These are phyloP conservation scores for Orobanche coerulescens DNA, from an alignment of 257 asterid genomes.

Conservation along the genomic window DNA sequence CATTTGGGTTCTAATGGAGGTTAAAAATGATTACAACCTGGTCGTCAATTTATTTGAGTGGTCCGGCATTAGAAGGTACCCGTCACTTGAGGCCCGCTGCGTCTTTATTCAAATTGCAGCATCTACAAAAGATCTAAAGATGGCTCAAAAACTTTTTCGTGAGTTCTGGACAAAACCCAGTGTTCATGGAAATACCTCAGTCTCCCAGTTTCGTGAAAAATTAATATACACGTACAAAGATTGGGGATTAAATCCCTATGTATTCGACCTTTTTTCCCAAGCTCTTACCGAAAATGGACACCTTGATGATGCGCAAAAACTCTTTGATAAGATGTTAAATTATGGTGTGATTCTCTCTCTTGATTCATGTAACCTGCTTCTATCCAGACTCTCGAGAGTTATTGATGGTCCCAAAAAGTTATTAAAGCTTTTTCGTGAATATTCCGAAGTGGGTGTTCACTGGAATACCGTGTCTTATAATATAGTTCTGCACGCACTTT, in stretches of 20 bases:
- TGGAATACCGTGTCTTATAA: conserved; percentile 78
- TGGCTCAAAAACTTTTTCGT: conserved; percentile 38
- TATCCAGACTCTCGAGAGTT: conserved; percentile 47
- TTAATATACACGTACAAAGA: conserved; percentile 73
- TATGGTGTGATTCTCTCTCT: conserved; percentile 66
- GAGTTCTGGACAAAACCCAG: conserved; percentile 46
- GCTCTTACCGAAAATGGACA: conserved; percentile 53
- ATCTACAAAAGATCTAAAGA: conserved; percentile 47
- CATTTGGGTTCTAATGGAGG: conserved; percentile 79
- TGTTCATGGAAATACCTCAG: conserved; percentile 29
- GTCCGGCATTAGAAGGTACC: conserved; percentile 63
- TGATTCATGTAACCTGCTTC: conserved; percentile 71
- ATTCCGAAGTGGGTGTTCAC: conserved; percentile 56
- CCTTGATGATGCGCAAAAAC: conserved; percentile 55
- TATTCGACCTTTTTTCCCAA: conserved; percentile 74
- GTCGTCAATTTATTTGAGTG: conserved; percentile 65
- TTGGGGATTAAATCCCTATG: conserved; percentile 80
- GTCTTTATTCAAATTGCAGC: conserved; percentile 61
- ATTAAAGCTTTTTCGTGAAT: conserved; percentile 50
- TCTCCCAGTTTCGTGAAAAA: conserved; percentile 58
- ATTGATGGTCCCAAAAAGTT: conserved; percentile 38
- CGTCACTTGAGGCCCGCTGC: conserved; percentile 82
- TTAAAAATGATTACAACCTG: conserved; percentile 56
- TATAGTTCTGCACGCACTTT: conserved; percentile 65
- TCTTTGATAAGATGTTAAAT: conserved; percentile 60